Evolutionary conservation across 305 asterid species (phyloP).

Genomic region (Rubia peregrina): DNA sequence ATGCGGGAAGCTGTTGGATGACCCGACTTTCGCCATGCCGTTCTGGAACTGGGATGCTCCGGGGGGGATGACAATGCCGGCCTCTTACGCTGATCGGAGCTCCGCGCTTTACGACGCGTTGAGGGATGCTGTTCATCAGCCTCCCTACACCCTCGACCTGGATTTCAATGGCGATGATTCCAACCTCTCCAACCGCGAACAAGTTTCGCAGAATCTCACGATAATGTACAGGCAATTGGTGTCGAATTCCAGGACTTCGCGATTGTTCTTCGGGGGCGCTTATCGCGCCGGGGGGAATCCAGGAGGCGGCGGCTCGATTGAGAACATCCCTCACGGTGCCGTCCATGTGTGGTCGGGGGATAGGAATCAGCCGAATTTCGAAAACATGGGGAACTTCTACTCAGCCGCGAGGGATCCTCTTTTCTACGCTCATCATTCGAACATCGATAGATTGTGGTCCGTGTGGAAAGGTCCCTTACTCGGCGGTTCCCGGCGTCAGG

Average conservation of each 20-base stretch:
- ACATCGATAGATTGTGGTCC: slow-evolving; percentile 69
- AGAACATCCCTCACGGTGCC: slow-evolving; percentile 32
- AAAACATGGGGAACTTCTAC: slow-evolving; percentile 63
- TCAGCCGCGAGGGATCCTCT: slow-evolving; percentile 78
- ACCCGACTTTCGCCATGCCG: slow-evolving; percentile 62
- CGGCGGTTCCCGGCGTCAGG: slow-evolving; percentile 26
- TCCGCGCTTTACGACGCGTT: slow-evolving; percentile 49
- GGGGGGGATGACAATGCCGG: slow-evolving; percentile 56
- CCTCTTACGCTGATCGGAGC: slow-evolving; percentile 30
- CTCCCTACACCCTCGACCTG: slow-evolving; percentile 45
- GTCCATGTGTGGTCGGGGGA: slow-evolving; percentile 43
- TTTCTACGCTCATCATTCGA: slow-evolving; percentile 66
- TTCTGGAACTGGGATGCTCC: slow-evolving; percentile 80
- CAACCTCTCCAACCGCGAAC: slow-evolving; percentile 16
- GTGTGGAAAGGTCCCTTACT: slow-evolving; percentile 49
- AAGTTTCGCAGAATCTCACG: slow-evolving; percentile 22
- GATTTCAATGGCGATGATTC: slow-evolving; percentile 38
- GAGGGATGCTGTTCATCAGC: slow-evolving; percentile 56
- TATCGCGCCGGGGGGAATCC: slow-evolving; percentile 33
- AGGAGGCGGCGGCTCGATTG: slow-evolving; percentile 26
- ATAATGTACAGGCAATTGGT: slow-evolving; percentile 25
- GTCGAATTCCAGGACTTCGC: slow-evolving; percentile 13
- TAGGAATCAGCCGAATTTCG: slow-evolving; percentile 15
- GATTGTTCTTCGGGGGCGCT: slow-evolving; percentile 32
- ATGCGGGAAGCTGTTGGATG: slow-evolving; percentile 48